Conservation (phyloP, 2,329 filamentous ascomycete genomes). For the Scopulariopsis brevicaulis region DNA sequence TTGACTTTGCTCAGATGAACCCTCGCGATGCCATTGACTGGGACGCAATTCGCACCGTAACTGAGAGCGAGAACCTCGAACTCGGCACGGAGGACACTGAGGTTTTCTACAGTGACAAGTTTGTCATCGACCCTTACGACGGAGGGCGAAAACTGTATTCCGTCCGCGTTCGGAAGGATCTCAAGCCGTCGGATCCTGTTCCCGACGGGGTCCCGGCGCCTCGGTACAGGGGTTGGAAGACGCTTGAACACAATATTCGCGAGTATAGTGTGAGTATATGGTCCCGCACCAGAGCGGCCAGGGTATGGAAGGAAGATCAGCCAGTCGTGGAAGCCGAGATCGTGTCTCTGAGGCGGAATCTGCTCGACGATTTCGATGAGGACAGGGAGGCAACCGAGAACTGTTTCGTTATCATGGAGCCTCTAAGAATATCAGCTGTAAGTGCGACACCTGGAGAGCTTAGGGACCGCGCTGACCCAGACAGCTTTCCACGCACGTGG, state of each 20-base stretch:
- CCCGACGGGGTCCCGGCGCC: constrained; percentile 41
- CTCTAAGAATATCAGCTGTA: constrained; percentile 65
- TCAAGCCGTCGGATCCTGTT: constrained; percentile 54
- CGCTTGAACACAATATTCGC: constrained; percentile 51
- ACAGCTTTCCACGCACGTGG: constrained; percentile 54
- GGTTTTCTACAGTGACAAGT: constrained; percentile 39
- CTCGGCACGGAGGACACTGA: constrained; percentile 30
- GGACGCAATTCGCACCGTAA: constrained; percentile 34
- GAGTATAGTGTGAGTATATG: constrained; percentile 76
- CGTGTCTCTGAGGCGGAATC: constrained; percentile 68
- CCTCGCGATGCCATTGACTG: constrained; percentile 44
- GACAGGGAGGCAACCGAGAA: constrained; percentile 26
- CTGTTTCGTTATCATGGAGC: constrained; percentile 66
- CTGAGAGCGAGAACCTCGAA: constrained; percentile 14
- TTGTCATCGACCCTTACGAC: constrained; percentile 45
- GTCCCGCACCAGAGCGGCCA: constrained; percentile 40
- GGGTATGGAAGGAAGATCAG: constrained; percentile 53
- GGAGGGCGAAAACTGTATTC: constrained; percentile 53
- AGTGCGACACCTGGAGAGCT: constrained; percentile 18
- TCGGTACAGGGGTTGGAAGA: constrained; percentile 28
- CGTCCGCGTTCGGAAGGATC: constrained; percentile 37
- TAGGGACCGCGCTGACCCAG: not conserved
- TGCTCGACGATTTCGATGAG: constrained; percentile 57
- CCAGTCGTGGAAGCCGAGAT: constrained; percentile 70
- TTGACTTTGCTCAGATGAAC: not conserved